Conservation (phyloP, 805 yeast species). For the Nakazawaea molendinolei region DNA sequence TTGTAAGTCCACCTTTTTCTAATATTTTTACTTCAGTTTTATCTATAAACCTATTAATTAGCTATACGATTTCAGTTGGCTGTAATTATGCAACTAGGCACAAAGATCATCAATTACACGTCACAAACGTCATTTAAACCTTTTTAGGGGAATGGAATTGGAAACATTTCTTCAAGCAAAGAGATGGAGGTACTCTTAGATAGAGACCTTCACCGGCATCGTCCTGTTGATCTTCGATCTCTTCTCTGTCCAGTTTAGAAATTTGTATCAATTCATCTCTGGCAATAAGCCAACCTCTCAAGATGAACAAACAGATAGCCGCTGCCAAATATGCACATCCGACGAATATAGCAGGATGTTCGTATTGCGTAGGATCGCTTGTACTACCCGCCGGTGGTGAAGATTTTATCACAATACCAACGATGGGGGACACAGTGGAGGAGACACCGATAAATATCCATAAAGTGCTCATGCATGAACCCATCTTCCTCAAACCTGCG, state of each 20-base stretch:
- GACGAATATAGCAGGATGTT: constrained; percentile 49
- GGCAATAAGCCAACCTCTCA: constrained; percentile 51
- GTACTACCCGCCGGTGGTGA: constrained; percentile 21
- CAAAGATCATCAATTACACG: too few relatives aligned
- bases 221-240: too few relatives aligned
- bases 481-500: constrained; percentile 47
- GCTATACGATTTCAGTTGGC: too few relatives aligned
- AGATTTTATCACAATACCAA: constrained; percentile 46
- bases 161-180: constrained; percentile 5
- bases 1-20: constrained; percentile 9
- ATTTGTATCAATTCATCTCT: constrained; percentile 30
- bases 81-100: too few relatives aligned
- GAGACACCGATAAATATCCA: constrained; percentile 47
- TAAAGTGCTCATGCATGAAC: constrained; percentile 37
- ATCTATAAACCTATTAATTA: constrained; percentile 14
- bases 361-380: constrained; percentile 40
- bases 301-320: constrained; percentile 31
- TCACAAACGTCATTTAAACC: constrained; percentile 1
- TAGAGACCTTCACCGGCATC: constrained; percentile 21
- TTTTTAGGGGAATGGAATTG: constrained; percentile 1
- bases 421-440: constrained; percentile 52
- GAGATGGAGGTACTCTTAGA: constrained; percentile 9
- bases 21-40: neutral
- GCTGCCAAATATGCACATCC: constrained; percentile 49
- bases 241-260: constrained; percentile 15